These are phyloP conservation scores for Exophiala oligosperma DNA, from an alignment of 2,329 filamentous ascomycete species.

Conservation along the genomic window DNA sequence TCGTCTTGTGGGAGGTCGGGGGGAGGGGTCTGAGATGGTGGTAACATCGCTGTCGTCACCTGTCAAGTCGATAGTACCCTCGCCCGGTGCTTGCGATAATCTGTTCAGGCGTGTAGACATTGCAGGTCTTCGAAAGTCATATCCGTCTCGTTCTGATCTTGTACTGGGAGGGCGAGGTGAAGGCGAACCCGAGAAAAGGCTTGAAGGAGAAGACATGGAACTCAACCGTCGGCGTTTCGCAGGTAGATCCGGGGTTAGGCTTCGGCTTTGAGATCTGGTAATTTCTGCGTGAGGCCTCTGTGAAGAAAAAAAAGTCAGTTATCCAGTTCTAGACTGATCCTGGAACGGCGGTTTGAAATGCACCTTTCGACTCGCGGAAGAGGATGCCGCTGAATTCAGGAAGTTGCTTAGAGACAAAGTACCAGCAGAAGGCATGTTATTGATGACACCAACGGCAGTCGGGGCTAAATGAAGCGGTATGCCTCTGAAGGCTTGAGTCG, in stretches of 20 bases:
- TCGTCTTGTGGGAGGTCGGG: slow-evolving; percentile 3
- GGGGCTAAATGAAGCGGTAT: neutral
- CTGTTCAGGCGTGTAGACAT: slow-evolving; percentile 38
- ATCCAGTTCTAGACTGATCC: neutral
- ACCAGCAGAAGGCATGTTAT: slow-evolving; percentile 21
- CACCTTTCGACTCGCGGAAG: slow-evolving; percentile 26
- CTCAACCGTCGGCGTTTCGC: slow-evolving; percentile 26
- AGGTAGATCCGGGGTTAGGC: slow-evolving; percentile 26
- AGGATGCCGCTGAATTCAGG: slow-evolving; percentile 16
- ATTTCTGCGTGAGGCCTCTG: slow-evolving; percentile 30
- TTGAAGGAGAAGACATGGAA: slow-evolving; percentile 23
- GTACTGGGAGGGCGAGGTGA: slow-evolving; percentile 28
- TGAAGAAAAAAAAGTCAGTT: neutral
- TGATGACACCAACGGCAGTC: slow-evolving; percentile 5
- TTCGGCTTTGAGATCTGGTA: slow-evolving; percentile 28
- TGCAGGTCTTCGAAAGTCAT: slow-evolving; percentile 55
- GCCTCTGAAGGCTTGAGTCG: neutral
- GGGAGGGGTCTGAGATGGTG: slow-evolving; percentile 4
- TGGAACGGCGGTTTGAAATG: neutral
- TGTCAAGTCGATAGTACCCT: slow-evolving; percentile 23
- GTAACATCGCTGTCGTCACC: slow-evolving; percentile 17
- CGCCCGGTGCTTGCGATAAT: slow-evolving; percentile 4
- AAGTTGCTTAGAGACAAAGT: slow-evolving; percentile 21
- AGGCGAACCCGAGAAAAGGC: slow-evolving; percentile 12
- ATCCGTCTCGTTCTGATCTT: slow-evolving; percentile 52